Evolutionary conservation across 2,329 filamentous ascomycete species (phyloP), one percentile per base, ranked within the genome.

Genomic region (Pestalotiopsis sp.): DNA sequence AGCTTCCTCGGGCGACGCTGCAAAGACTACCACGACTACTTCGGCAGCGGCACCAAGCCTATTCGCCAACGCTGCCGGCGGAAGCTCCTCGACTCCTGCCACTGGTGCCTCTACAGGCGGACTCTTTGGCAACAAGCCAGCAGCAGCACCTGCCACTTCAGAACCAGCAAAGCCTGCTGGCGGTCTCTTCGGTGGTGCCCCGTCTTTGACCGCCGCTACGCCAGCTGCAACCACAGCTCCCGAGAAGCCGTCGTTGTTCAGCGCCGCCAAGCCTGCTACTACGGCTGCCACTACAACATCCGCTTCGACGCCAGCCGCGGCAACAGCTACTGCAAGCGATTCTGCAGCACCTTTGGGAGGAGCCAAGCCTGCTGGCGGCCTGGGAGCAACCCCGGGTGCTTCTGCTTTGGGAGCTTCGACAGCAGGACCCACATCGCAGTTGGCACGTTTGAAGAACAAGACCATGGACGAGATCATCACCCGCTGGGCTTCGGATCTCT

Each of bases 391-490:
- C 63, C 66, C 14, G 20, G n/a, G 38, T 23, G 11, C 76, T 23
- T 64, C 72, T 1, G 38, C 75, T 17, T 82, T 95, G 63, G 90
- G 89, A 20, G 89, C 91, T 36, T 97, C 94, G 1, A 97, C 93
- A 3, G 86, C 89, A 41, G 95, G 95, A 0, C 94, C 95, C 1
- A 85, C 91, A 2, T 95, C 96, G 17, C 91, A 94, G 68, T 90
- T 97, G 75, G 96, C 95, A 4, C 92, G 96, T 36, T 86, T 99
- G 49, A 97, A 97, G 85, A 97, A 98, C 81, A 98, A 97, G 83
- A 97, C 95, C 0, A 98, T 99, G 93, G 96, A 99, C 77, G 96
- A 99, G 79, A 98, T 99, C 72, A 94, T 99, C 73, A 98, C 94
- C 4, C 91, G 94, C 39, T 99, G 96, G 96, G 96, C 96, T 2